Conservation (phyloP, 805 yeast species). For the Candida germanica region DNA sequence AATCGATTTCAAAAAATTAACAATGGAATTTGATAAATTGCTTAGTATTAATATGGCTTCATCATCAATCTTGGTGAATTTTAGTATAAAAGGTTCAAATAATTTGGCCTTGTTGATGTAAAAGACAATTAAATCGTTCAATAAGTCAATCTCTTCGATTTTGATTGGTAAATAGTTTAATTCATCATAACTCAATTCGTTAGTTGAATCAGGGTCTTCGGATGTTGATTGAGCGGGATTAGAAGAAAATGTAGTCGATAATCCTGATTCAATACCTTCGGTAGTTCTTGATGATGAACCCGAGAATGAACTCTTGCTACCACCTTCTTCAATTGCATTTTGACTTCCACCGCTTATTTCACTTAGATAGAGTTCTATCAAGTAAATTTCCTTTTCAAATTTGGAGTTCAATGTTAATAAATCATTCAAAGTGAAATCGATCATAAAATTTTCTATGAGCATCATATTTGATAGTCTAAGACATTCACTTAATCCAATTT, state of each 20-base stretch:
- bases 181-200: slow-evolving; percentile 18
- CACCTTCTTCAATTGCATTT: background rate
- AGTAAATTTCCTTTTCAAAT: slow-evolving; percentile 41
- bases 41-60: slow-evolving; percentile 26
- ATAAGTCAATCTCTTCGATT: slow-evolving; percentile 31
- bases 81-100: slow-evolving; percentile 48
- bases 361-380: slow-evolving; percentile 19
- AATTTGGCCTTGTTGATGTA: slow-evolving; percentile 51
- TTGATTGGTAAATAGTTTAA: slow-evolving; percentile 19
- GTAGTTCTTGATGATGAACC: background rate
- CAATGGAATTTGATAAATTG: slow-evolving; percentile 34
- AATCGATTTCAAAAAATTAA: slow-evolving; percentile 36
- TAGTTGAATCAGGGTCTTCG: slow-evolving; percentile 11
- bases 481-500: slow-evolving; percentile 49
- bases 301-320: background rate
- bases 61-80: slow-evolving; percentile 24
- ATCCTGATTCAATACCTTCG: background rate
- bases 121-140: slow-evolving; percentile 45
- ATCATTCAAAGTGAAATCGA: slow-evolving; percentile 40
- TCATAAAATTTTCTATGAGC: slow-evolving; percentile 50
- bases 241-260: background rate
- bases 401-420: slow-evolving; percentile 36
- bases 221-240: background rate
- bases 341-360: slow-evolving; percentile 8
- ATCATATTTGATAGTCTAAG: slow-evolving; percentile 46